phyloP scores from a whole-genome alignment of 345 rosid genomes.

The Gossypium stocksii region DNA sequence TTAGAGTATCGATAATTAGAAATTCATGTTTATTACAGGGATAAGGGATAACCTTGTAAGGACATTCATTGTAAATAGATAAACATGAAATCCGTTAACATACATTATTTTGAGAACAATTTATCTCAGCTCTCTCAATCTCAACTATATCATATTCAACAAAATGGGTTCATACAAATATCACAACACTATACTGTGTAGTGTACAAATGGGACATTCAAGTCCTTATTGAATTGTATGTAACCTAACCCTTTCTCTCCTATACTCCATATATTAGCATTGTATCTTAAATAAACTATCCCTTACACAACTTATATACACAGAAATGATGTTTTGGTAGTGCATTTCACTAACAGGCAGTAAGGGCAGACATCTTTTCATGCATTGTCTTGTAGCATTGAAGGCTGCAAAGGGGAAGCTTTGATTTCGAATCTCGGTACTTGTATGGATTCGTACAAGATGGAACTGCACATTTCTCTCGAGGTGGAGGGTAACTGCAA shows the following conservation, averaged over 20 bases:
- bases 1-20: too few relatives aligned
- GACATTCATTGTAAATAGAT: background rate
- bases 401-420: conserved; percentile 54
- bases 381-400: conserved; percentile 47
- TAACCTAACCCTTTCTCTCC: background rate
- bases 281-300: background rate
- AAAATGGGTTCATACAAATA: background rate
- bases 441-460: conserved; percentile 49
- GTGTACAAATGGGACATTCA: background rate
- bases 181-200: background rate
- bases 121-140: background rate
- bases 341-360: conserved; percentile 19
- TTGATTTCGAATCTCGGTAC: conserved; percentile 50
- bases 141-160: background rate
- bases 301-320: background rate
- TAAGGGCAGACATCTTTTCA: conserved; percentile 16
- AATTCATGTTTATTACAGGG: background rate
- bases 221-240: background rate
- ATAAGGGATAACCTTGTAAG: background rate
- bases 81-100: background rate
- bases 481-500: conserved; percentile 49
- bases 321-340: background rate
- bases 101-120: background rate
- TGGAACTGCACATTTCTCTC: conserved; percentile 52
- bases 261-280: background rate